Conservation (phyloP, 768 basidiomycete genomes). For the Suillus fuscotomentosus region DNA sequence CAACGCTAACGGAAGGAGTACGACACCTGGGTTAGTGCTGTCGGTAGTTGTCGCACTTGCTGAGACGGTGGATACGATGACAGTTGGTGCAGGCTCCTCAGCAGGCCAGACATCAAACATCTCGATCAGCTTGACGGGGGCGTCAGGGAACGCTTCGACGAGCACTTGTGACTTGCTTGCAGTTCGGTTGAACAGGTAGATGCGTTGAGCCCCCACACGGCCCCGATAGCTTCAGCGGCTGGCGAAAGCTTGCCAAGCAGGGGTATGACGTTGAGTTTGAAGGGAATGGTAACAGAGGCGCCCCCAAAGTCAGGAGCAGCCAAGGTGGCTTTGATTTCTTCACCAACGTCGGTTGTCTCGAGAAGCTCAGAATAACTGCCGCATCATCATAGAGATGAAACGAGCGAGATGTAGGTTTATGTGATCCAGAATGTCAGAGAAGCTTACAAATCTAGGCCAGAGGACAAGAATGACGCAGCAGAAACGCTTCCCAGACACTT, state of each 20-base stretch:
- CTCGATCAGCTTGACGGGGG: constrained; percentile 59
- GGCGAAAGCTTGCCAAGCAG: constrained; percentile 77
- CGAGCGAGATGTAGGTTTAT: no score
- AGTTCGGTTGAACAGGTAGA: constrained; percentile 92
- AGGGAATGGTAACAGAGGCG: constrained; percentile 94
- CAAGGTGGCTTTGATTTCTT: constrained; percentile 63
- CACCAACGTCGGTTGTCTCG: constrained; percentile 67
- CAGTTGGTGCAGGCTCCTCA: constrained; percentile 48
- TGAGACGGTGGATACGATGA: constrained; percentile 90
- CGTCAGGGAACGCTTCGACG: constrained; percentile 62
- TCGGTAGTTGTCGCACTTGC: constrained; percentile 53
- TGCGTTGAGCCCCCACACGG: constrained; percentile 72
- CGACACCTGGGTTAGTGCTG: constrained; percentile 25
- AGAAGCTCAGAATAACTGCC: constrained; percentile 42
- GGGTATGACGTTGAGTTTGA: constrained; percentile 88
- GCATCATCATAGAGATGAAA: background rate
- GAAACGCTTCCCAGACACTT: no score
- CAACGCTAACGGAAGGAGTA: constrained; percentile 56
- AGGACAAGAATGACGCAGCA: background rate
- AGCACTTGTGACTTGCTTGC: constrained; percentile 67
- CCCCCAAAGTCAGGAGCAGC: constrained; percentile 80
- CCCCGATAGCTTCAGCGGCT: constrained; percentile 84
- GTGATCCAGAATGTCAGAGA: no score
- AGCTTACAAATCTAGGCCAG: no score
- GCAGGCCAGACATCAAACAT: constrained; percentile 53